Conservation (phyloP, 306 rosid species). For the Cicer cuneatum region DNA sequence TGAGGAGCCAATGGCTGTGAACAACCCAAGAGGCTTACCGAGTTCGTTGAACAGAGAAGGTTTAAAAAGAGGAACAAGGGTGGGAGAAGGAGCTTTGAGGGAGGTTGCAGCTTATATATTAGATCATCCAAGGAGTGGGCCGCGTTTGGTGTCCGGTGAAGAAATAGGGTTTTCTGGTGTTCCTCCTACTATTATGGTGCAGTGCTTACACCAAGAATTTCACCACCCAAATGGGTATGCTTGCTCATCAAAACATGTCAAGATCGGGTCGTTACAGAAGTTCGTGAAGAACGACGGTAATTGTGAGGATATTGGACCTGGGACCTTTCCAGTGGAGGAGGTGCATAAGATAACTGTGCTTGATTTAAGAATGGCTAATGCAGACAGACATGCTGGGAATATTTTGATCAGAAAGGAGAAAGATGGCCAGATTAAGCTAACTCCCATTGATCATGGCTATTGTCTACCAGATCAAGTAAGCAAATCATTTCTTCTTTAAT, state of each 20-base stretch:
- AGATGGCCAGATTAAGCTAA: constrained; percentile 57
- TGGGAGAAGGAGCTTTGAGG: constrained; percentile 60
- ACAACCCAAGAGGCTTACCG: constrained; percentile 83
- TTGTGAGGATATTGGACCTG: constrained; percentile 82
- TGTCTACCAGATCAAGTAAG: constrained; percentile 81
- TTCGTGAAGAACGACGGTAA: constrained; percentile 67
- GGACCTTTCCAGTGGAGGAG: constrained; percentile 64
- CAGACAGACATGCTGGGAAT: constrained; percentile 88
- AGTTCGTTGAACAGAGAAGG: constrained; percentile 72
- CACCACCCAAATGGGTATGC: constrained; percentile 60
- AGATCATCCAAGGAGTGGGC: constrained; percentile 59
- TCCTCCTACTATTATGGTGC: constrained; percentile 59
- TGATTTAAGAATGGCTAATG: constrained; percentile 86
- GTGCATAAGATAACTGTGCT: constrained; percentile 81
- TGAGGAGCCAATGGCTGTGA: constrained; percentile 91
- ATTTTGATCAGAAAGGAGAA: constrained; percentile 60
- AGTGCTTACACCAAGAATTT: constrained; percentile 54
- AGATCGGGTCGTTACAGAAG: constrained; percentile 80
- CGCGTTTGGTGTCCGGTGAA: constrained; percentile 48
- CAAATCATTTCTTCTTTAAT: constrained; percentile 36
- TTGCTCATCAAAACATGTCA: constrained; percentile 53
- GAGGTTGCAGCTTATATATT: constrained; percentile 60
- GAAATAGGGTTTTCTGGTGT: constrained; percentile 59
- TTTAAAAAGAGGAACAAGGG: constrained; percentile 58
- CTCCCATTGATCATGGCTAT: constrained; percentile 89